Evolutionary conservation across 805 yeast genomes (phyloP), one percentile per base, ranked within the genome.

Genomic region (Ogataea degrootiae): DNA sequence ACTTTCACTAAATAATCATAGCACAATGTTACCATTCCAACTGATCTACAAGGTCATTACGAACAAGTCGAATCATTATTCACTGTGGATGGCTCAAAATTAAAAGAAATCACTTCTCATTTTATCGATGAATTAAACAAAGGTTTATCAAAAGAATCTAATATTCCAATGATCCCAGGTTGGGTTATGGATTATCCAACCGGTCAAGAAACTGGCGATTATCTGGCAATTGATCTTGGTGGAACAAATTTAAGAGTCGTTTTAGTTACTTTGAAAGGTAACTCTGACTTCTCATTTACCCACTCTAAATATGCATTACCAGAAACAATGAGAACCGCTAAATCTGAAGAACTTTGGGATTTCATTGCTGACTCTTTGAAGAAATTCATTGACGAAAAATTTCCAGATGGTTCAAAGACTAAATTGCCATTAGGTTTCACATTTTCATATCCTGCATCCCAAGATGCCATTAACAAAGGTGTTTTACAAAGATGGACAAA

Each of bases 191-290:
- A 86, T 62, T 85, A 75, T 74, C 97, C 98, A 55, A 84, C 92
- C 43, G 99, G 99, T 55, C 72, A 81, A 57, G 99, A 92, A 69
- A 77, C 76, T 38, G 99, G 99, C 55, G 83, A 88, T 57, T 92
- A 77, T 69, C 72, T 92, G 65, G 97, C 98, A 45, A 85, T 94
- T 51, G 99, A 92, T 68, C 78, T 92, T 72, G 99, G 99, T 66
- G 99, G 99, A 53, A 92, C 99, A 53, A 92, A 92, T 73, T 77
- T 92, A 68, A 82, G 99, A 67, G 96, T 90, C 42, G 96, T 92
- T 49, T 78, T 85, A 64, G 92, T 92, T 61, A 82, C 81, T 53
- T 76, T 92, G 59, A 80, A 82, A 46, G 99, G 99, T 53, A 77
- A 85, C 66, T 77, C 87, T 50, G 80, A 86, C 61, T 92, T 92